Base-by-base conservation (phyloP, 2,329 filamentous ascomycete species). In the Hyphodiscus sp. region DNA sequence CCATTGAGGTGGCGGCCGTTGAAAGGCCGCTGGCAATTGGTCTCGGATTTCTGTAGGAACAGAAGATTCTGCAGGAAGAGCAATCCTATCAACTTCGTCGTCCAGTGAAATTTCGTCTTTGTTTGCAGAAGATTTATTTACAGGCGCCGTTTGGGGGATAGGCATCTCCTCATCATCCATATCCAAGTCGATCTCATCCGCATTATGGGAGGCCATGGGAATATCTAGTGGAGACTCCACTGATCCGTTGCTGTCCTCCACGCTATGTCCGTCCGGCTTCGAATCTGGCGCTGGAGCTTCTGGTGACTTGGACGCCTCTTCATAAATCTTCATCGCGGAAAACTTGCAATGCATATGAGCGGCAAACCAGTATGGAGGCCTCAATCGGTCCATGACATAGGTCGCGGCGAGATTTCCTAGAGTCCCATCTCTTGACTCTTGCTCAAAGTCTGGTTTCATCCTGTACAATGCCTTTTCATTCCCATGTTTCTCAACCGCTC, bases 281-380 rank as follows among this genome's bases (percentile, higher is more conserved):
- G 41, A 20, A 23, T 49, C 46, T 19, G 55, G 43, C 20, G 30
- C 20, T 29, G 16, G 9, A 54, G 26, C 23, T 38, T 58, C 51
- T 20, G 53, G 51, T 7, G 58, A n/a, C 20, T 63, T 62, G 3
- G 43, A 45, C 5, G 55, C 50, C 23, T 66, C 64, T 15, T 73
- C 64, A 53, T 83, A 85, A n/a, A 58, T 73, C 67, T 80, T 86
- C 58, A 82, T 68, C 0, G 91, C 94, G 0, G 85, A 71, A 67
- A 87, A 97, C 67, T 92, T 95, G 74, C 87, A 85, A 70, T 99
- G 94, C 72, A 97, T 71, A 70, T 99, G 94, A 2, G 91, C 94
- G 41, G 88, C 86, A 68, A 97, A 96, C 94, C 94, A 99, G 68
- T 90, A 86, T 0, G 79, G 78, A 10, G 94, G 94, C 50, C 90